Percentiles rank a stretch among this genome's conserved stretches.
Conservation (phyloP, 768 basidiomycete genomes). For the Agaricus sinodeliciosus region DNA sequence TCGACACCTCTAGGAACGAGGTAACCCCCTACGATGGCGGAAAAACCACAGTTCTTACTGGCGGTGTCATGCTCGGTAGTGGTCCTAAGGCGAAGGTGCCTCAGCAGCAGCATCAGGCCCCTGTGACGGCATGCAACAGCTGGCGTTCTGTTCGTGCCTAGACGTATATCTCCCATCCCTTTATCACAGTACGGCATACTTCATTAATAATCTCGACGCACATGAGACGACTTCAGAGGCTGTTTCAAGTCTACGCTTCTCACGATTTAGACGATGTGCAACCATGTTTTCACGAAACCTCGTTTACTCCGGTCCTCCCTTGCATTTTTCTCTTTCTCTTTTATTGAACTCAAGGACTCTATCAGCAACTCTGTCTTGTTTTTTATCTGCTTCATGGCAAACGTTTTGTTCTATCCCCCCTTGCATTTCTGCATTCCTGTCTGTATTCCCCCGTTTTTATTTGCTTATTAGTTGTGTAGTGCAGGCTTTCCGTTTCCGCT, state of each 20-base stretch:
- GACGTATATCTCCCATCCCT: conserved; percentile 13
- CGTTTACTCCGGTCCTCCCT: conserved; percentile 16
- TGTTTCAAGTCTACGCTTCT: conserved; percentile 14
- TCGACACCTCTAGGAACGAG: conserved; percentile 70
- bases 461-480: conserved; percentile 7
- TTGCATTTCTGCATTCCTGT: conserved; percentile 12
- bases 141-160: conserved; percentile 56
- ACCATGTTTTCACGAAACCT: conserved; percentile 17
- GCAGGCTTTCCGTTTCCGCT: neutral
- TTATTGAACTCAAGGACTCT: conserved; percentile 12
- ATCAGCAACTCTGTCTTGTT: conserved; percentile 6
- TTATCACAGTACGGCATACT: conserved; percentile 8
- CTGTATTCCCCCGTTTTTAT: conserved; percentile 1
- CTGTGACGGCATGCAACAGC: conserved; percentile 30
- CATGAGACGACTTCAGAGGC: conserved; percentile 17
- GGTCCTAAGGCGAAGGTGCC: conserved; percentile 25
- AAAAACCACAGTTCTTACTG: conserved; percentile 83
- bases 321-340: conserved; percentile 8
- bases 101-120: conserved; percentile 20
- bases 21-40: conserved; percentile 85
- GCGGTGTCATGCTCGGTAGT: conserved; percentile 80
- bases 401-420: conserved; percentile 7
- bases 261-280: conserved; percentile 9
- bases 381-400: conserved; percentile 8
- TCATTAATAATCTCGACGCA: conserved; percentile 16